Evolutionary conservation across 2,329 filamentous ascomycete species (phyloP), one percentile per base, ranked within the genome.

Genomic region (Hypomyces rosellus): DNA sequence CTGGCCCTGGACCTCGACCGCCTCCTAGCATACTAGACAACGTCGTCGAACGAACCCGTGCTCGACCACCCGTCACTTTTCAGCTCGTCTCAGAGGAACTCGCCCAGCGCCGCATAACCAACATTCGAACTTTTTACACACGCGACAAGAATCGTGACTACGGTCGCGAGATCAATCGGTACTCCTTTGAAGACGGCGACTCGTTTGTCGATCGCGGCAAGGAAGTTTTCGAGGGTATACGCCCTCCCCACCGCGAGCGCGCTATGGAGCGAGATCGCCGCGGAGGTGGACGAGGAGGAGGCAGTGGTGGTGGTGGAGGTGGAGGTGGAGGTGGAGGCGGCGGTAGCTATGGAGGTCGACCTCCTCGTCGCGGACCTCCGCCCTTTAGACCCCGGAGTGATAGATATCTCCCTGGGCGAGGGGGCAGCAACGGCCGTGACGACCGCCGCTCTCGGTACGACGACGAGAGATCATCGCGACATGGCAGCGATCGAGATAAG

Each of bases 181-280:
- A 88, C 63, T 85, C 84, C 0, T 90, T 90, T 58, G 85, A 89
- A 64, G 72, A 83, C 50, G 76, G 74, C 1, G 80, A 84, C 53
- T 62, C 68, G 5, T 81, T 90, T 48, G 85, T 90, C 41, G 86
- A 90, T 63, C 76, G 84, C 48, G 87, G 86, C 13, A 81, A 81
- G 14, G 87, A 90, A 63, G 81, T 84, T 36, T 85, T 85, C 61
- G 70, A 81, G 44, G 81, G 81, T 14, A 82, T 85, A 53, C 72
- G 81, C 20, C 81, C 80, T 20, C 81, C 81, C 1, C 75, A 79
- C 53, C 69, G 77, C 9, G 76, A 80, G 59, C 59, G 65, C 11
- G 61, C 54, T 14, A 52, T 59, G 11, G 60, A 70, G 57, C 45
- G 71, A 67, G 61, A 67, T 16, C 68, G 67, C 16, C 65, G 71